Evolutionary conservation across 2,329 filamentous ascomycete genomes (phyloP).

Genomic region (Colletotrichum destructivum): DNA sequence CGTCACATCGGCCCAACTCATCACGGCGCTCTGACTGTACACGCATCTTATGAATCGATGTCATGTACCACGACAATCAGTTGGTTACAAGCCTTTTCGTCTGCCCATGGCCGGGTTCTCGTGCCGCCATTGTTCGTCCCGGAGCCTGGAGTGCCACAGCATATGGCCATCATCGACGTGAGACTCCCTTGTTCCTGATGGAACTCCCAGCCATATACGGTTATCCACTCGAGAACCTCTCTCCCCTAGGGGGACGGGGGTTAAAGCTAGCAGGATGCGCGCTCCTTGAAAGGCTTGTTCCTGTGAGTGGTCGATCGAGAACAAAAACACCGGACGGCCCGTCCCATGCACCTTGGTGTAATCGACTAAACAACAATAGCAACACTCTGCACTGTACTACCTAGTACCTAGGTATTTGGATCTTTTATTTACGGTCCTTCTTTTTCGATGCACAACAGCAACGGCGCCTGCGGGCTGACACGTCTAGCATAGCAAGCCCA

Average conservation of each 20-base stretch:
- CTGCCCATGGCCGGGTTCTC: background rate
- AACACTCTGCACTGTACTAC: too few relatives aligned
- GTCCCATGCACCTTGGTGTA: constrained; percentile 8
- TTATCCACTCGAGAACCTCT: constrained; percentile 2
- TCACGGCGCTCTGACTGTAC: too few relatives aligned
- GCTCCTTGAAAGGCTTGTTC: background rate
- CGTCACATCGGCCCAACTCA: background rate
- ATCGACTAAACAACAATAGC: too few relatives aligned
- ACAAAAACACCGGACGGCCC: constrained; percentile 14
- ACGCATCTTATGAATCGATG: too few relatives aligned
- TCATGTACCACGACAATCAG: too few relatives aligned
- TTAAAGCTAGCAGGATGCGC: too few relatives aligned
- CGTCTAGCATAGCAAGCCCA: background rate
- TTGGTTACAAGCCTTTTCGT: background rate
- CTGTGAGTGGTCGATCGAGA: background rate
- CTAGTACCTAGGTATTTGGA: background rate
- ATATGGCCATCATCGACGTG: background rate
- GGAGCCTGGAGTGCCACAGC: background rate
- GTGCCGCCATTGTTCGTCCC: background rate
- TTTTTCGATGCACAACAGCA: background rate
- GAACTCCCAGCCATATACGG: background rate
- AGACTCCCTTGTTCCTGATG: background rate
- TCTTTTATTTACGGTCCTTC: background rate
- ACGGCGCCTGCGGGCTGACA: constrained; percentile 22
- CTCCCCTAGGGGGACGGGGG: too few relatives aligned